A percentile compares a stretch with the other conserved stretches of the same genome.
Evolutionary conservation across 768 basidiomycete genomes (phyloP).

Genomic region (Boletus coccyginus): DNA sequence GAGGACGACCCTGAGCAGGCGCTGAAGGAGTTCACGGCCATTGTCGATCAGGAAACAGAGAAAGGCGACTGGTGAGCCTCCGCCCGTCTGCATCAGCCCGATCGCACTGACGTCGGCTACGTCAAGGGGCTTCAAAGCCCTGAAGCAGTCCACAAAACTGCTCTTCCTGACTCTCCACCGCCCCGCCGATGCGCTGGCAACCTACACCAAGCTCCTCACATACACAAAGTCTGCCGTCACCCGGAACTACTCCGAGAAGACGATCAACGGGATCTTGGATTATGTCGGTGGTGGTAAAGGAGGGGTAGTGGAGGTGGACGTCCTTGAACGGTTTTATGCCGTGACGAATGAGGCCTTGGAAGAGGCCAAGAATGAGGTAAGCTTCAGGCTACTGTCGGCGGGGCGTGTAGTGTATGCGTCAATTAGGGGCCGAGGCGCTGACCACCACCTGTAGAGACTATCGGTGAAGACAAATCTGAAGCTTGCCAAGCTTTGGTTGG

Average conservation of each 20-base stretch:
- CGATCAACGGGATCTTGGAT: constrained; percentile 97
- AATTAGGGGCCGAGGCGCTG: neutral
- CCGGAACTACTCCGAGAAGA: constrained; percentile 95
- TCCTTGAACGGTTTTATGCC: constrained; percentile 94
- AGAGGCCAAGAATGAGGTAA: constrained; percentile 94
- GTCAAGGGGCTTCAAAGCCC: constrained; percentile 94
- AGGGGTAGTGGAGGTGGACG: constrained; percentile 74
- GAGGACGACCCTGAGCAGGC: constrained; percentile 93
- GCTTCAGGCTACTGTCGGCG: constrained; percentile 8
- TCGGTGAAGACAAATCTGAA: constrained; percentile 97
- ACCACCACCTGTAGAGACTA: constrained; percentile 56
- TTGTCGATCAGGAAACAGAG: constrained; percentile 89
- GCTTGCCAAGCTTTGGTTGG: constrained; percentile 95
- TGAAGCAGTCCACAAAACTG: constrained; percentile 96
- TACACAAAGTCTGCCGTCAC: constrained; percentile 97
- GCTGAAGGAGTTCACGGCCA: constrained; percentile 81
- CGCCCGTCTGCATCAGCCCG: neutral
- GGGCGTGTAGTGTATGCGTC: neutral
- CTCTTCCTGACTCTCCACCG: constrained; percentile 77
- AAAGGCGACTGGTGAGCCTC: constrained; percentile 84
- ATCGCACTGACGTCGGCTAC: neutral
- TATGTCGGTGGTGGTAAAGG: constrained; percentile 92
- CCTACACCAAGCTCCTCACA: constrained; percentile 81
- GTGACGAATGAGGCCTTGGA: constrained; percentile 85
- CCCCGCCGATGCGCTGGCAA: constrained; percentile 80